phyloP scores from a whole-genome alignment of 148 eudicot genomes.

The Polygonum maritimum region DNA sequence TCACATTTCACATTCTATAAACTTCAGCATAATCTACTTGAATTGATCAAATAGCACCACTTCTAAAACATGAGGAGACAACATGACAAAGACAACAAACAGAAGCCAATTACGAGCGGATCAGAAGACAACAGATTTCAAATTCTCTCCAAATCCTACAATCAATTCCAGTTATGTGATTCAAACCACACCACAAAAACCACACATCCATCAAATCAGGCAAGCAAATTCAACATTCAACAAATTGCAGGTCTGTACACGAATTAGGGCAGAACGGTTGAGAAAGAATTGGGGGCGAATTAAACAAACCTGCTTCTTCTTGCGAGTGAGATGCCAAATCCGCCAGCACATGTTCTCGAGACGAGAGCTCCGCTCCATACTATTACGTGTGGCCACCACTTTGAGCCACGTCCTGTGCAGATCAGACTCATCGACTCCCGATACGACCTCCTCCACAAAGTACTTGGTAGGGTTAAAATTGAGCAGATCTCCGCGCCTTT shows the following conservation, averaged over 20 bases:
- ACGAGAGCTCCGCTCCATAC: slow-evolving; percentile 53
- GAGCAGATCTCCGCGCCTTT: not conserved
- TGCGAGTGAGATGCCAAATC: slow-evolving; percentile 78
- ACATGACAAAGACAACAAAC: no score
- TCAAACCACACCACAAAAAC: not conserved
- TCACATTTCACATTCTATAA: no score
- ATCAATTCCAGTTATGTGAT: no score
- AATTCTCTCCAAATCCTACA: no score
- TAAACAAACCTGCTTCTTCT: slow-evolving; percentile 82
- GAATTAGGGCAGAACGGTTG: not conserved
- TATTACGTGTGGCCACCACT: slow-evolving; percentile 67
- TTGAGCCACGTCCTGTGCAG: slow-evolving; percentile 69
- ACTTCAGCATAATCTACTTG: no score
- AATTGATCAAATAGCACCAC: no score
- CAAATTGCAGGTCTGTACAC: not conserved
- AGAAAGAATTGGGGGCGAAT: no score
- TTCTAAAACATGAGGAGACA: no score
- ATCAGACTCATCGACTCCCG: slow-evolving; percentile 62
- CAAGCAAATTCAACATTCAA: not conserved
- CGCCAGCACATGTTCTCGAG: slow-evolving; percentile 86
- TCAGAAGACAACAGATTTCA: no score
- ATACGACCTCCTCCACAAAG: slow-evolving; percentile 67
- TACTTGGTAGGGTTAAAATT: slow-evolving; percentile 58
- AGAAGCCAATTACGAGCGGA: no score
- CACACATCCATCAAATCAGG: not conserved